phyloP scores from a whole-genome alignment of 2,329 filamentous ascomycete genomes.

The Sporothrix pallida region DNA sequence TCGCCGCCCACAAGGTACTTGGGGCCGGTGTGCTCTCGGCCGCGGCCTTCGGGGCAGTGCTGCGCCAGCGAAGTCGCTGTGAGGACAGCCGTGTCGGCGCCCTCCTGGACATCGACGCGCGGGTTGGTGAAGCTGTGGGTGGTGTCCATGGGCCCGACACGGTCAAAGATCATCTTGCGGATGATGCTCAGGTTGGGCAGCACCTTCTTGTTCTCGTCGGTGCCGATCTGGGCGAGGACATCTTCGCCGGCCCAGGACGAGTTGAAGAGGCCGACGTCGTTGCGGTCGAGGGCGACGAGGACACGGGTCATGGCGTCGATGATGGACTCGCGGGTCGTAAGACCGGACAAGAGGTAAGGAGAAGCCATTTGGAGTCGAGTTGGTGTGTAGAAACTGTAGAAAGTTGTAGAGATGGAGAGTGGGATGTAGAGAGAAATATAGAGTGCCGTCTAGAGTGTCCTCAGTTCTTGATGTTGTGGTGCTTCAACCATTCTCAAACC shows the following conservation, averaged over 20 bases:
- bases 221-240: neutral
- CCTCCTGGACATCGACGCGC: constrained; percentile 18
- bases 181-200: constrained; percentile 15
- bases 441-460: neutral
- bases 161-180: constrained; percentile 17
- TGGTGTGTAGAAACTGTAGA: neutral
- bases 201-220: constrained; percentile 10
- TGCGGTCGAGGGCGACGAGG: neutral
- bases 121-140: constrained; percentile 16
- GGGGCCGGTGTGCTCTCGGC: constrained; percentile 16
- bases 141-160: constrained; percentile 16
- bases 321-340: constrained; percentile 19
- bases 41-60: constrained; percentile 5
- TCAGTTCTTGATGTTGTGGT: neutral
- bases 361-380: neutral
- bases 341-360: neutral
- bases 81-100: constrained; percentile 12
- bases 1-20: constrained; percentile 23
- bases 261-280: constrained; percentile 19
- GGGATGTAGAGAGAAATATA: neutral
- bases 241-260: constrained; percentile 19
- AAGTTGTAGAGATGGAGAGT: neutral
- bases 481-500: neutral
- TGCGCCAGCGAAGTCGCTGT: constrained; percentile 1
- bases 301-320: constrained; percentile 22